A percentile compares a stretch with the other conserved stretches of the same genome.
phyloP scores from a whole-genome alignment of 225 moss, liverwort and hornwort species.

The Ulota crispa region DNA sequence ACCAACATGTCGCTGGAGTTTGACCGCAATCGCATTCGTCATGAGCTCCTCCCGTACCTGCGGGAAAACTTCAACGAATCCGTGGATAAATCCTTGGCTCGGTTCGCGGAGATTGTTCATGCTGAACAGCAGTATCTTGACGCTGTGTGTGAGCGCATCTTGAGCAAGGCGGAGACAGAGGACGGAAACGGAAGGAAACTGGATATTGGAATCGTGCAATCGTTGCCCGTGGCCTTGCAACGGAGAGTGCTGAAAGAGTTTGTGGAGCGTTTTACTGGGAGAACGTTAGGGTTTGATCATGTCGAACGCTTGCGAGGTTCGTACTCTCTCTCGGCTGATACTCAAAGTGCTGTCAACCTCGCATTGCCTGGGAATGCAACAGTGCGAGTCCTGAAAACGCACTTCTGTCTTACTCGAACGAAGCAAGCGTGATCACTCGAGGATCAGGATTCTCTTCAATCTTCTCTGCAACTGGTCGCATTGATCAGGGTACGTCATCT shows the following conservation, averaged over 20 bases:
- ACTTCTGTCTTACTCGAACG: slow-evolving; percentile 33
- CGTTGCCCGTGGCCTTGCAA: slow-evolving; percentile 72
- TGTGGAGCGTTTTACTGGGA: slow-evolving; percentile 70
- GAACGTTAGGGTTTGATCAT: slow-evolving; percentile 78
- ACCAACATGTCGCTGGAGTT: slow-evolving; percentile 74
- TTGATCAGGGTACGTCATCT: background rate
- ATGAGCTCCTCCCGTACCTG: slow-evolving; percentile 76
- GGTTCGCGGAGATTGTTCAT: slow-evolving; percentile 84
- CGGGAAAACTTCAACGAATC: slow-evolving; percentile 67
- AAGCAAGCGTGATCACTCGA: slow-evolving; percentile 9
- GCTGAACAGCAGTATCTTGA: slow-evolving; percentile 75
- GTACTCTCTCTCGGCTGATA: slow-evolving; percentile 36
- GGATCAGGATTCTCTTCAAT: background rate
- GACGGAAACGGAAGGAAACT: slow-evolving; percentile 40
- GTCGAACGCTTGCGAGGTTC: slow-evolving; percentile 73
- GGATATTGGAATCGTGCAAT: slow-evolving; percentile 51
- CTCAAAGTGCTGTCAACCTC: slow-evolving; percentile 17
- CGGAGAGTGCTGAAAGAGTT: slow-evolving; percentile 82
- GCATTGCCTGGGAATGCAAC: slow-evolving; percentile 43
- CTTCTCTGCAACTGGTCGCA: background rate
- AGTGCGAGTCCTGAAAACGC: slow-evolving; percentile 28
- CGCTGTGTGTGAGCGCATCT: slow-evolving; percentile 61
- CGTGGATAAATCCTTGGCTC: slow-evolving; percentile 80
- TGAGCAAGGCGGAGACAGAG: slow-evolving; percentile 44
- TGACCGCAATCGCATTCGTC: slow-evolving; percentile 85